Evolutionary conservation across 2,329 filamentous ascomycete genomes (phyloP), one percentile per base, ranked within the genome.

Genomic region (Ophiobolus disseminans): DNA sequence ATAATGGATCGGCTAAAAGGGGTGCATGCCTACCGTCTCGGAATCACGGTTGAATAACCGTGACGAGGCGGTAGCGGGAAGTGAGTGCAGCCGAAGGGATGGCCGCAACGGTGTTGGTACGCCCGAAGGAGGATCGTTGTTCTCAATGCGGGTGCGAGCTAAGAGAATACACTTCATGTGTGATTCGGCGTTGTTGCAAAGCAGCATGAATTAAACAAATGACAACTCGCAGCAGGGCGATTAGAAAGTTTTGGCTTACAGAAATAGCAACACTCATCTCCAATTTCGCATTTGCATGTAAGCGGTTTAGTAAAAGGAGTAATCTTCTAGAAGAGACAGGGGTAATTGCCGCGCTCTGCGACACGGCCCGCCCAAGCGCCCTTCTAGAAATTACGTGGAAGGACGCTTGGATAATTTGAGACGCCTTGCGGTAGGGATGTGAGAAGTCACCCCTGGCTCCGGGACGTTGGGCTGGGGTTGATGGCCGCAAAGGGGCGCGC

Each of bases 341-440:
- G 57, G 58, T 26, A 16, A 38, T 38, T 53, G 57, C 51, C 45
- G 58, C 58, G 58, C 63, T 53, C 51, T 53, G 62, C 51, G 57
- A 59, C 50, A 47, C 45, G 45, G 38, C 38, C 52, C 50, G 58
- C 57, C 46, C 55, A 48, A 49, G 54, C 51, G 36, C 48, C 49
- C 59, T 72, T 70, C 64, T 67, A 66, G 66, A 70, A 69, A 72
- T 70, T 72, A 58, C 55, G 47, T 51, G 43, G 70, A 65, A 70
- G 63, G 62, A 56, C 62, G 66, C 68, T 68, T 58, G 65, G 64
- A 53, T 57, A 47, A 36, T 48, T 40, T 45, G 37, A 46, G 42
- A 50, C 58, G 62, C 62, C 62, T 65, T 63, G 49, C 28, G 49
- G 62, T 50, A 59, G 50, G 67, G 65, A 60, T 62, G 53, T 47